Evolutionary conservation across 192 early-diverging fungal genomes (phyloP), one percentile per base, ranked within the genome.

Genomic region (Podochytrium sp.): DNA sequence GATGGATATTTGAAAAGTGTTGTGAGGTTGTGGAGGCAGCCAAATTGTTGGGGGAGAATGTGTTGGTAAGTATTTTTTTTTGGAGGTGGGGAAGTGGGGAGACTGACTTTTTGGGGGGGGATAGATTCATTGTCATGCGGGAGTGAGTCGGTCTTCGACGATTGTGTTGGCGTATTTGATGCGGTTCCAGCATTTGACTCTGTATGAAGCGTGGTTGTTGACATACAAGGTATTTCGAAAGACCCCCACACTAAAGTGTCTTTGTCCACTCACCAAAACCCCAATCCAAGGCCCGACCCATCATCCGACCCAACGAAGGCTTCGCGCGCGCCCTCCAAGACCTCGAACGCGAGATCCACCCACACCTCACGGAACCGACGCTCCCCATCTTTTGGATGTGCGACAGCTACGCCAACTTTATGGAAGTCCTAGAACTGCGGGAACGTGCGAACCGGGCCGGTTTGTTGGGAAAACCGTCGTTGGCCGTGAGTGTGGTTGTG

Each of bases 121-220:
- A 18, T 62, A 51, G 64, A 50, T 85, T 29, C 84, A 85, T 58
- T 91, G 89, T 58, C 77, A 90, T 49, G 90, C 89, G 34, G 90
- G 90, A 37, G 88, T 91, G 4, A 85, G 82, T 16, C 61, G 90
- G 23, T 82, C 79, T 27, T 73, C 86, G 1, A 91, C 90, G 2
- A 74, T 84, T 29, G 82, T 91, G 0, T 56, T 90, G 20, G 89
- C 89, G 14, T 91, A 89, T 65, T 65, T 91, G 35, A 86, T 91
- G 78, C 59, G 57, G 39, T 73, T 60, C 25, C 40, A 42, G 34
- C 3, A 66, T 3, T 75, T 86, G 74, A 69, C 80, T 29, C 60
- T 84, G 25, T 72, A 84, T 52, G 83, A 84, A 27, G 80, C 80
- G 32, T 83, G 81, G 82, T 64, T 80, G 23, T 34, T 69, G 20